Percentiles rank a stretch among this genome's conserved stretches.
Evolutionary conservation across 306 rosid genomes (phyloP).

Genomic region (Ochetophila trinervis): DNA sequence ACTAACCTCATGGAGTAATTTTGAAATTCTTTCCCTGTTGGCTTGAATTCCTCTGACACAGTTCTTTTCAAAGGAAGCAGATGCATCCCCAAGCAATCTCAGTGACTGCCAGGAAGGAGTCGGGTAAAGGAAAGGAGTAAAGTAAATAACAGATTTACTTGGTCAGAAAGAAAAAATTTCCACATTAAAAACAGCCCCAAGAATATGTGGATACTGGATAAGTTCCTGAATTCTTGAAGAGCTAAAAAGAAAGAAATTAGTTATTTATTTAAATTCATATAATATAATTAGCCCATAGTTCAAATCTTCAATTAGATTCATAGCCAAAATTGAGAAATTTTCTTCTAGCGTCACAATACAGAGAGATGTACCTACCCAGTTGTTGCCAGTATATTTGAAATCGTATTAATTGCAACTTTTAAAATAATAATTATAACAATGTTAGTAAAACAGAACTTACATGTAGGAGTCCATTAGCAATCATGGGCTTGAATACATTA

Average conservation of each 20-base stretch:
- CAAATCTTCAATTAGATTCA: background rate
- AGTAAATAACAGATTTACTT: slow-evolving; percentile 8
- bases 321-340: slow-evolving; percentile 1
- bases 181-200: slow-evolving; percentile 2
- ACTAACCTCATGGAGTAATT: slow-evolving; percentile 88
- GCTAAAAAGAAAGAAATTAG: no score
- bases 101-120: slow-evolving; percentile 54
- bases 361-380: background rate
- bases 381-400: background rate
- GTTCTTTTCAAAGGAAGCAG: slow-evolving; percentile 92
- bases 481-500: slow-evolving; percentile 94
- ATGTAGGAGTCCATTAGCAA: slow-evolving; percentile 74
- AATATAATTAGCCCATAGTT: background rate
- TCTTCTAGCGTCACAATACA: background rate
- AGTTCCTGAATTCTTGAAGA: no score
- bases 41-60: slow-evolving; percentile 96
- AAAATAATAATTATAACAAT: background rate
- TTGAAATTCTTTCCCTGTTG: slow-evolving; percentile 85
- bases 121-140: slow-evolving; percentile 3
- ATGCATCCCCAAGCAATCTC: slow-evolving; percentile 93
- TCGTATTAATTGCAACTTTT: background rate
- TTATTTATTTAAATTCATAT: slow-evolving; percentile 8
- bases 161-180: slow-evolving; percentile 7
- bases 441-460: slow-evolving; percentile 43
- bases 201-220: no score